Evolutionary conservation across 805 yeast species (phyloP).

Genomic region (Cyberlindnera saturnus): DNA sequence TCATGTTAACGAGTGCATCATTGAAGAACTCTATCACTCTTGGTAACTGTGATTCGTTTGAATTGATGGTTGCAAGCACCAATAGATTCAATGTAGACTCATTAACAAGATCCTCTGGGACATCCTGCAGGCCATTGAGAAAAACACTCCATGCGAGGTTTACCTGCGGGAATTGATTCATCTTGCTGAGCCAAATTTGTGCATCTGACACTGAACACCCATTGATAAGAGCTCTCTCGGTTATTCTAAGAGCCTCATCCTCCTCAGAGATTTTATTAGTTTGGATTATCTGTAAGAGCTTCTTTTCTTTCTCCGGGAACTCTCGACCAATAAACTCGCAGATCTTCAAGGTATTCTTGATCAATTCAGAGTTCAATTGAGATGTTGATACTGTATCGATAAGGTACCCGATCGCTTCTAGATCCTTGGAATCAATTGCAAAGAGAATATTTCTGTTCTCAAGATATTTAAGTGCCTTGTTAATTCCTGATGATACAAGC

Average conservation of each 20-base stretch:
- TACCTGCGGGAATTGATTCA: not conserved
- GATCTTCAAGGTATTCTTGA: conserved; percentile 1
- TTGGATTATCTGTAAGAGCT: not conserved
- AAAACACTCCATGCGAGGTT: conserved; percentile 1
- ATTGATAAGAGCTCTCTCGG: not conserved
- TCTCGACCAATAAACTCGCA: conserved; percentile 2
- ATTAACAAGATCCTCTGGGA: not conserved
- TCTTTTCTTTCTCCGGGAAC: conserved; percentile 1
- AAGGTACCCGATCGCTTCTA: not conserved
- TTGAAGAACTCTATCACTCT: conserved; percentile 3
- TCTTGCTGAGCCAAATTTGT: not conserved
- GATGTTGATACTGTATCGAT: not conserved
- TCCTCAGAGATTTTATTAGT: not conserved
- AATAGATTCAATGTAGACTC: not conserved
- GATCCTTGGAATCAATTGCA: conserved; percentile 2
- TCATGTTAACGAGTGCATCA: conserved; percentile 1
- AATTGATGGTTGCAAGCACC: conserved; percentile 4
- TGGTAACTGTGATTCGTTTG: conserved; percentile 1
- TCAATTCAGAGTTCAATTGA: not conserved
- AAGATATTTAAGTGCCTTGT: not conserved
- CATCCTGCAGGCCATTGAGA: conserved; percentile 1
- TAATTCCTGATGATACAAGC: not conserved
- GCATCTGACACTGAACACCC: not conserved
- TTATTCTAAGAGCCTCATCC: not conserved
- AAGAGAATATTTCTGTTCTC: not conserved